Evolutionary conservation across 257 asterid genomes (phyloP).

Genomic region (Parsonsia alboflavescens): DNA sequence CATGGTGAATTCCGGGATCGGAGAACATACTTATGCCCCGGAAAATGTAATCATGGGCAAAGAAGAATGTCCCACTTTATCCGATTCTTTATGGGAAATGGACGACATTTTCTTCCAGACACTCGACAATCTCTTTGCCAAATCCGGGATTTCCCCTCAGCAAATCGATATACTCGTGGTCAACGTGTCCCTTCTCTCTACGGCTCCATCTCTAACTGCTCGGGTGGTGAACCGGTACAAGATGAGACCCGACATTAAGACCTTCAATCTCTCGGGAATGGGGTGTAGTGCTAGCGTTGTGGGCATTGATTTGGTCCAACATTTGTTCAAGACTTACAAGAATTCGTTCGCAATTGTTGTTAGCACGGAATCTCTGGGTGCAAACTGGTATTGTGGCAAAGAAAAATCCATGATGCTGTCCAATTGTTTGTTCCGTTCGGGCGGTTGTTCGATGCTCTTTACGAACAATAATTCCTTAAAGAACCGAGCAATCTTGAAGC

Average conservation of each 20-base stretch:
- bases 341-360: conserved; percentile 27
- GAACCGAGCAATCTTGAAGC: conserved; percentile 20
- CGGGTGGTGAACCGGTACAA: conserved; percentile 31
- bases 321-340: conserved; percentile 18
- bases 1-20: conserved; percentile 35
- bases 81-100: conserved; percentile 23
- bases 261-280: conserved; percentile 39
- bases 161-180: conserved; percentile 33
- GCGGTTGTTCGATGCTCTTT: conserved; percentile 40
- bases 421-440: conserved; percentile 32
- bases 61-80: conserved; percentile 18
- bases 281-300: conserved; percentile 41
- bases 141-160: conserved; percentile 26
- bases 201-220: conserved; percentile 24
- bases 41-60: conserved; percentile 20
- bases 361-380: conserved; percentile 28
- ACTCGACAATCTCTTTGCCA: conserved; percentile 22
- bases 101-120: conserved; percentile 26
- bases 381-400: conserved; percentile 35
- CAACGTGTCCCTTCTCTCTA: conserved; percentile 32
- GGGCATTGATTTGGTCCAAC: conserved; percentile 28
- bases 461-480: conserved; percentile 22
- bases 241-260: conserved; percentile 27
- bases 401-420: conserved; percentile 39
- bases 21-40: conserved; percentile 32